A percentile compares a stretch with the other conserved stretches of the same genome.
Evolutionary conservation across 2,329 filamentous ascomycete species (phyloP).

Genomic region (Metarhizium sp.): DNA sequence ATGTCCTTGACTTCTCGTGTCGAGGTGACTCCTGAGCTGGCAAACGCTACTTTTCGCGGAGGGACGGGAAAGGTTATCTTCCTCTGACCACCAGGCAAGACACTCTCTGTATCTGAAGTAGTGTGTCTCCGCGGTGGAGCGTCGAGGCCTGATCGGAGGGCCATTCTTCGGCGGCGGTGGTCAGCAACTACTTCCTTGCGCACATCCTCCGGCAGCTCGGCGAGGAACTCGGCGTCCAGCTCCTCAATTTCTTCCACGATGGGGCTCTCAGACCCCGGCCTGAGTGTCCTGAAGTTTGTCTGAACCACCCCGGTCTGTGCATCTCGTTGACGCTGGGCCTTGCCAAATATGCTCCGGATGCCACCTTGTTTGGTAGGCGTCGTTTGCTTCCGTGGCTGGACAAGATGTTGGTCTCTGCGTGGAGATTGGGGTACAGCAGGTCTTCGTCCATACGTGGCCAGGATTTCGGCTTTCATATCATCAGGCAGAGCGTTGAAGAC

Average conservation of each 20-base stretch:
- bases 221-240: slow-evolving; percentile 64
- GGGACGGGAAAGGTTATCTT: slow-evolving; percentile 36
- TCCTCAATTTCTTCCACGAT: slow-evolving; percentile 31
- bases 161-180: slow-evolving; percentile 47
- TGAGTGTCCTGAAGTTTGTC: slow-evolving; percentile 56
- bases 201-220: slow-evolving; percentile 74
- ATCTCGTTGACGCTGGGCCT: slow-evolving; percentile 41
- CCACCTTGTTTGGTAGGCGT: slow-evolving; percentile 59
- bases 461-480: slow-evolving; percentile 75
- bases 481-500: slow-evolving; percentile 76
- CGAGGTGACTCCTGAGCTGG: slow-evolving; percentile 30
- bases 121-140: slow-evolving; percentile 18
- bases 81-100: slow-evolving; percentile 26
- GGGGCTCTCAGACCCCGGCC: slow-evolving; percentile 18
- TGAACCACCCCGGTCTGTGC: slow-evolving; percentile 56
- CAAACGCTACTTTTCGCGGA: slow-evolving; percentile 38
- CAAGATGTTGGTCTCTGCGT: slow-evolving; percentile 38
- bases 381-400: slow-evolving; percentile 41
- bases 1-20: slow-evolving; percentile 60
- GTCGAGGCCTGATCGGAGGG: slow-evolving; percentile 43
- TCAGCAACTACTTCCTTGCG: slow-evolving; percentile 70
- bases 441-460: slow-evolving; percentile 55
- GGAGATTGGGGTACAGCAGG: slow-evolving; percentile 39
- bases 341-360: slow-evolving; percentile 29
- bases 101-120: slow-evolving; percentile 13